Evolutionary conservation across 257 asterid species (phyloP), one percentile per base, ranked within the genome.

Genomic region (Solanum paucissectum): DNA sequence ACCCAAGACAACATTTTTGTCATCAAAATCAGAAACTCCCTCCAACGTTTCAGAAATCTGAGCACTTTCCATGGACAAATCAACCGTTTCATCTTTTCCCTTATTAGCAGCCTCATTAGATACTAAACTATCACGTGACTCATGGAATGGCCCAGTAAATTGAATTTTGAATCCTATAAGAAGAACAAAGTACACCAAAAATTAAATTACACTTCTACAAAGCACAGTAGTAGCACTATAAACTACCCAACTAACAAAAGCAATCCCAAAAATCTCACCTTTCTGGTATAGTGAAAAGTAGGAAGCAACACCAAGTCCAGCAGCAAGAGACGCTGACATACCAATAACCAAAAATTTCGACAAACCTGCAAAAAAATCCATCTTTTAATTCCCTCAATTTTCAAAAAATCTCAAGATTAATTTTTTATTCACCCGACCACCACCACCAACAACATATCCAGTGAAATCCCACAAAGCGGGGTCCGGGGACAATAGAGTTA

Each of bases 271-370:
- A 4, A 84, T n/a, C 72, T 69, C 18, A 94, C 97, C 98, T 92
- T 89, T 93, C 68, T 85, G 89, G 62, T 94, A 92, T 72, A 94
- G 64, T 23, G 93, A 91, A 90, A 90, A 87, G 86, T 88, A 93
- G 44, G 94, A 93, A 86, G 95, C 40, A 55, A 93, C 90, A 46
- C 96, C 98, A 87, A 95, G 90, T 87, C 92, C 88, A 60, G 91
- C 95, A 83, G 91, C 92, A 88, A 91, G 88, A 23, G 97, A 94
- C 77, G 94, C 94, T 87, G 94, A 98, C 87, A 88, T 38, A 62
- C 97, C 95, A 89, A 94, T 64, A 36, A 92, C 87, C 89, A 93
- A 84, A 90, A 94, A 87, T 89, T 90, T 87, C 77, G 89, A 86
- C 91, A 89, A 87, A 87, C 95, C 98, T 95, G 87, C 76, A 74